phyloP scores from a whole-genome alignment of 1,284 basidiomycete species.

The Irpex sp. region DNA sequence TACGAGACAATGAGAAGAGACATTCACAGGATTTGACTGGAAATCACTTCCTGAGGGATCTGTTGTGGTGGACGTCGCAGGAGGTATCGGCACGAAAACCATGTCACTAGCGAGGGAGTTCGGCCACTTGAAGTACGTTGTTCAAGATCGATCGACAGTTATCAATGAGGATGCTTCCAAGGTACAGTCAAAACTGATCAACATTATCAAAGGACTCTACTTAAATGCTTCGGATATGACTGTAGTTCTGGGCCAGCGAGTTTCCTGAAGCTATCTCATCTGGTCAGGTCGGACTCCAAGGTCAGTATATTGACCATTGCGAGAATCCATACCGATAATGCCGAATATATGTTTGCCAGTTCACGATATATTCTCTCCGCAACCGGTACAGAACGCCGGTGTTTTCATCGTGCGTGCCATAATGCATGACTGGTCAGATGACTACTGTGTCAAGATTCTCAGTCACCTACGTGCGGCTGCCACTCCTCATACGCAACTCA shows the following conservation, averaged over 20 bases:
- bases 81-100: conserved; percentile 20
- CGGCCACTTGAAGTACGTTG: conserved; percentile 19
- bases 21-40: conserved; percentile 15
- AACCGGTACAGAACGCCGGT: conserved; percentile 14
- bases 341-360: background rate
- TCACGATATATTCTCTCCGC: conserved; percentile 25
- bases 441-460: conserved; percentile 24
- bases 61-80: conserved; percentile 22
- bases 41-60: conserved; percentile 6
- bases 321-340: background rate
- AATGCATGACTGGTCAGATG: conserved; percentile 30
- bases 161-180: conserved; percentile 14
- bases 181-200: conserved; percentile 5
- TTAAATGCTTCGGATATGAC: background rate
- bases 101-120: conserved; percentile 19
- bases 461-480: conserved; percentile 23
- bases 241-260: conserved; percentile 7
- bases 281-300: conserved; percentile 5
- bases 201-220: background rate
- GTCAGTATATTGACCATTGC: background rate
- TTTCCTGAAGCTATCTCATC: conserved; percentile 1
- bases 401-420: conserved; percentile 29
- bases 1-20: background rate
- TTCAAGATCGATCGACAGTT: conserved; percentile 18
- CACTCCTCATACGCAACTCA: conserved; percentile 1